These are phyloP conservation scores for Olyra latifolia DNA, from an alignment of 176 grass and related monocot species.

Conservation along the genomic window DNA sequence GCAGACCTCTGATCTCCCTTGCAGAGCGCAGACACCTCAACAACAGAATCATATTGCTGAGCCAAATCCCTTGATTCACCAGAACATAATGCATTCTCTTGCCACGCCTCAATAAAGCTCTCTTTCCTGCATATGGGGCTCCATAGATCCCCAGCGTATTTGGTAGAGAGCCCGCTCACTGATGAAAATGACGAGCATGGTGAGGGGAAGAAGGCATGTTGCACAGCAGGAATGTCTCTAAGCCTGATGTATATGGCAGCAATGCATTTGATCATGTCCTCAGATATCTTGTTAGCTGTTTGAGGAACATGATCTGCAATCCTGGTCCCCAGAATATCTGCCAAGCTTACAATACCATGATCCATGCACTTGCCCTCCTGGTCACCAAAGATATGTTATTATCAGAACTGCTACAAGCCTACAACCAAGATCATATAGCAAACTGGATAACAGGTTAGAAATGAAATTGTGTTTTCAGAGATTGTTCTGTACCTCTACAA, in stretches of 20 bases:
- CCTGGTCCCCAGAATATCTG: conserved; percentile 87
- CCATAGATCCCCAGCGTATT: conserved; percentile 58
- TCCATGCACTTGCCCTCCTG: conserved; percentile 63
- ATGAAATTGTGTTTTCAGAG: neutral
- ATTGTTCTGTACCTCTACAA: conserved; percentile 59
- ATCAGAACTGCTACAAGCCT: neutral
- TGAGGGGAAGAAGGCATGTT: conserved; percentile 58
- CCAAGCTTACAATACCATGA: conserved; percentile 62
- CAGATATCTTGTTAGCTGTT: conserved; percentile 87
- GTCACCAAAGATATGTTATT: conserved; percentile 19
- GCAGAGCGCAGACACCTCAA: conserved; percentile 76
- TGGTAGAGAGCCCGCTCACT: conserved; percentile 60
- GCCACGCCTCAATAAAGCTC: conserved; percentile 45
- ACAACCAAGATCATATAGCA: neutral
- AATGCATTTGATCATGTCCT: conserved; percentile 91
- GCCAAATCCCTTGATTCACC: conserved; percentile 49
- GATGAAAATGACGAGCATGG: conserved; percentile 94
- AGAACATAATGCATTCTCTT: conserved; percentile 41
- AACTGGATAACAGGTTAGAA: neutral
- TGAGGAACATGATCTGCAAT: conserved; percentile 88
- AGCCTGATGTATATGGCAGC: conserved; percentile 68
- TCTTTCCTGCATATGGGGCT: conserved; percentile 82
- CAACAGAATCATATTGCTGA: conserved; percentile 66
- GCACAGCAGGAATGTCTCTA: conserved; percentile 35
- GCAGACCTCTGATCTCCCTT: conserved; percentile 54